Percentiles rank a stretch among this genome's conserved stretches.
phyloP scores from a whole-genome alignment of 1,284 basidiomycete genomes.

The Moniliophthora roreri region DNA sequence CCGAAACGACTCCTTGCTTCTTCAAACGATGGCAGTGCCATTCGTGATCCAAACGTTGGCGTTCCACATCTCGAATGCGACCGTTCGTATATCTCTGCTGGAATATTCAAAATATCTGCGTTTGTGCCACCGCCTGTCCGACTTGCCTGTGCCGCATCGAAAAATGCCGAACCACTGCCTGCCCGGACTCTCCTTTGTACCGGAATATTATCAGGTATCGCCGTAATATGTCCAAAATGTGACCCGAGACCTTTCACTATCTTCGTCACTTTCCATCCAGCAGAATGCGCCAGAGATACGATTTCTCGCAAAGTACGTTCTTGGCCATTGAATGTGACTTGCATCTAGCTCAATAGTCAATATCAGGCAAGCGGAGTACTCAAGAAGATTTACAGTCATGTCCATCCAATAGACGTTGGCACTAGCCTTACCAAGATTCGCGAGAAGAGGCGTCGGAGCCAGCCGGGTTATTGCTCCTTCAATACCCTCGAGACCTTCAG shows the following conservation, averaged over 20 bases:
- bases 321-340: slow-evolving; percentile 66
- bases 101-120: slow-evolving; percentile 11
- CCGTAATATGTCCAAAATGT: slow-evolving; percentile 66
- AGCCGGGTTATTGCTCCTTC: slow-evolving; percentile 45
- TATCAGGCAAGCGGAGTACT: slow-evolving; percentile 4
- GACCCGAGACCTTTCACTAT: slow-evolving; percentile 60
- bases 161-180: slow-evolving; percentile 26
- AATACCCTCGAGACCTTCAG: slow-evolving; percentile 30
- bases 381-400: slow-evolving; percentile 47
- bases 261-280: slow-evolving; percentile 67
- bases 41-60: slow-evolving; percentile 56
- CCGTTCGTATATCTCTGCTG: slow-evolving; percentile 31
- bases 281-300: slow-evolving; percentile 50
- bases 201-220: slow-evolving; percentile 55
- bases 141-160: slow-evolving; percentile 20
- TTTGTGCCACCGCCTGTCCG: neutral
- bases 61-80: slow-evolving; percentile 51
- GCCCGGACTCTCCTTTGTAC: slow-evolving; percentile 23
- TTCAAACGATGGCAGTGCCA: slow-evolving; percentile 40
- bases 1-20: slow-evolving; percentile 40
- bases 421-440: slow-evolving; percentile 71
- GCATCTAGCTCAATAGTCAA: slow-evolving; percentile 50
- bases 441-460: slow-evolving; percentile 55
- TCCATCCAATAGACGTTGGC: slow-evolving; percentile 75
- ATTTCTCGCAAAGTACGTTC: slow-evolving; percentile 71